phyloP scores from a whole-genome alignment of 768 basidiomycete genomes.

The Lentinula guzmanii region DNA sequence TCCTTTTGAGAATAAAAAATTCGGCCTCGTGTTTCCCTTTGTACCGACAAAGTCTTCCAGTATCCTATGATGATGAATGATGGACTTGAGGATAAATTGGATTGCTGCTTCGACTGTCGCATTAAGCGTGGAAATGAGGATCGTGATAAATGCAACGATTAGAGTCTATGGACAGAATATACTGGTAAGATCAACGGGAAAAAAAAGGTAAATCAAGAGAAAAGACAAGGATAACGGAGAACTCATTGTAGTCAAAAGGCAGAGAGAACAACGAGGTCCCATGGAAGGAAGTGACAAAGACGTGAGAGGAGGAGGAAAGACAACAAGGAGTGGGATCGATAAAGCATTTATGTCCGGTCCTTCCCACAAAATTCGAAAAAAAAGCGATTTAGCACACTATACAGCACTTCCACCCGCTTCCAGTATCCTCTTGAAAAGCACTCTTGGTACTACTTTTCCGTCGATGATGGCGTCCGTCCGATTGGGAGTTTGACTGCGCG shows the following conservation, averaged over 20 bases:
- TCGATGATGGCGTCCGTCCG: constrained; percentile 40
- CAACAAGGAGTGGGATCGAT: not conserved
- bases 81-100: too few species aligned
- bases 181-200: not conserved
- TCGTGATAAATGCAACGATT: constrained; percentile 3
- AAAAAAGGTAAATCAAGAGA: not conserved
- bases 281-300: not conserved
- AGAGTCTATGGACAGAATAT: constrained; percentile 5
- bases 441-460: constrained; percentile 47
- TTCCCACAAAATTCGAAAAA: not conserved
- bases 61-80: too few species aligned
- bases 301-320: not conserved
- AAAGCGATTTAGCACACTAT: constrained; percentile 48
- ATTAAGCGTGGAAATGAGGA: not conserved
- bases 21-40: too few species aligned
- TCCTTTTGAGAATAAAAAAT: too few species aligned
- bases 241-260: not conserved
- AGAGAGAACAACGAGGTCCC: not conserved
- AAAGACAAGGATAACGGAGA: not conserved
- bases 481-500: constrained; percentile 42
- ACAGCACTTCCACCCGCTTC: constrained; percentile 53
- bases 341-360: not conserved
- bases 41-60: too few species aligned
- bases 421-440: constrained; percentile 35
- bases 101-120: not conserved